These are phyloP conservation scores for Auxenochlorella pyrenoidosa DNA, from an alignment of 139 green algal species.

Conservation along the genomic window DNA sequence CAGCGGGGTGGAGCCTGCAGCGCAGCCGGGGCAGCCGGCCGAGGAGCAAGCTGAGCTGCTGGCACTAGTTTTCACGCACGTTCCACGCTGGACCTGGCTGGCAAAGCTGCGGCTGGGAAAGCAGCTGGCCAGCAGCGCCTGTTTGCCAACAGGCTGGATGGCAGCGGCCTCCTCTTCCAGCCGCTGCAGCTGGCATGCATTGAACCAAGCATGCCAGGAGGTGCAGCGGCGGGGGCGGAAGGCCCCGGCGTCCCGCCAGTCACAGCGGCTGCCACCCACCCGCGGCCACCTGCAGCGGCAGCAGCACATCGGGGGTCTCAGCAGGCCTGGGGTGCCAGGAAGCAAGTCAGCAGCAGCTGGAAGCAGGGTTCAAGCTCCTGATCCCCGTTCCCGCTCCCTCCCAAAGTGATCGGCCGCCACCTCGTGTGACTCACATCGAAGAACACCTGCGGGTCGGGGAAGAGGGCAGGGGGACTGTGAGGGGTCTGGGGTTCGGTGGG, in stretches of 20 bases:
- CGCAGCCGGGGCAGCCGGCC: conserved; percentile 44
- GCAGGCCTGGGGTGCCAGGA: no score
- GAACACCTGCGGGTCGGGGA: conserved; percentile 10
- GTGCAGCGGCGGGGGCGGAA: neutral
- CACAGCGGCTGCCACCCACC: neutral
- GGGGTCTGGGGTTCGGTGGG: neutral
- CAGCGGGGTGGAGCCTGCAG: conserved; percentile 61
- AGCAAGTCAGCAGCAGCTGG: no score
- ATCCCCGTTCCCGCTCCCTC: no score
- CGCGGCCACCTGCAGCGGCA: conserved; percentile 12
- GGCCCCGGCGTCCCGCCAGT: neutral
- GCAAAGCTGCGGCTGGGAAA: neutral
- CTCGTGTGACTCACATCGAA: conserved; percentile 20
- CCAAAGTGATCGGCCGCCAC: no score
- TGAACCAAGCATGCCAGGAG: neutral
- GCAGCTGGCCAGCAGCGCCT: neutral
- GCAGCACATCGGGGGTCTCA: no score
- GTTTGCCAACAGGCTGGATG: neutral
- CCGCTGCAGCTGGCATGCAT: neutral
- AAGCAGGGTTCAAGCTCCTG: no score
- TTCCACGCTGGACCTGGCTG: neutral
- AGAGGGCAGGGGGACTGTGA: neutral
- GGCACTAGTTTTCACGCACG: no score
- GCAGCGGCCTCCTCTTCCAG: neutral
- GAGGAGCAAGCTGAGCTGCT: no score